Evolutionary conservation across 2,329 filamentous ascomycete genomes (phyloP).

Genomic region (Colletotrichum salicis): DNA sequence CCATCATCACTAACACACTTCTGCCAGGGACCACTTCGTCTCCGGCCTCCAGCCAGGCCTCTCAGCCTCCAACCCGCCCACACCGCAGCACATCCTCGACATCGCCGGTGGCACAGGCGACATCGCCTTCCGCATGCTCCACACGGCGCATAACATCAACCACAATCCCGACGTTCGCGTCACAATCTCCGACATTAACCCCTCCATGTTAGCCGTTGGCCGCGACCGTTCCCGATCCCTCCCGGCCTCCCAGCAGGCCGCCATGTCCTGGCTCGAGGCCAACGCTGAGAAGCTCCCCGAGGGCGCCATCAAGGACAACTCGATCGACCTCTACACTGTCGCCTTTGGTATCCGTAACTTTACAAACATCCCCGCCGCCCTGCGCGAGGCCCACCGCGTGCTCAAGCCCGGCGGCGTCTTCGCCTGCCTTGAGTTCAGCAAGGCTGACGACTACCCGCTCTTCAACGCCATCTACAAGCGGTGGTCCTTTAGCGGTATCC

Average conservation of each 20-base stretch:
- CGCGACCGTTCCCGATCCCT: conserved; percentile 76
- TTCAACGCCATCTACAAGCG: conserved; percentile 91
- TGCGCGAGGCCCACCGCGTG: conserved; percentile 86
- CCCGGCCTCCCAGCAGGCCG: conserved; percentile 64
- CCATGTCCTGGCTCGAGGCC: conserved; percentile 83
- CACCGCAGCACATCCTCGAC: conserved; percentile 83
- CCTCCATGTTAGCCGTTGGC: conserved; percentile 91
- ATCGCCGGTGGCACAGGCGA: conserved; percentile 97
- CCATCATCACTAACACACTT: conserved; percentile 22
- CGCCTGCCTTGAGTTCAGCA: conserved; percentile 94
- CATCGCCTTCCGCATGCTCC: conserved; percentile 95
- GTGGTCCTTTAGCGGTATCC: conserved; percentile 96
- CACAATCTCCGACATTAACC: conserved; percentile 95
- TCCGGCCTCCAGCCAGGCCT: conserved; percentile 87
- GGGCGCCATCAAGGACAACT: conserved; percentile 69
- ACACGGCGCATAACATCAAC: conserved; percentile 85
- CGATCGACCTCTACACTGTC: conserved; percentile 95
- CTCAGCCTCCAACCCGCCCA: conserved; percentile 54
- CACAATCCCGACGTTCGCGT: conserved; percentile 77
- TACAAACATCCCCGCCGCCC: conserved; percentile 85
- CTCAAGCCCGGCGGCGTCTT: conserved; percentile 96
- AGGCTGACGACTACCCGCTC: conserved; percentile 77
- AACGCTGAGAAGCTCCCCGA: conserved; percentile 82
- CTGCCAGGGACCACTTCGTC: conserved; percentile 84
- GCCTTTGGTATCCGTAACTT: conserved; percentile 98